Evolutionary conservation across 2,329 filamentous ascomycete genomes (phyloP).

Genomic region (Torrubiella hemipterigena): DNA sequence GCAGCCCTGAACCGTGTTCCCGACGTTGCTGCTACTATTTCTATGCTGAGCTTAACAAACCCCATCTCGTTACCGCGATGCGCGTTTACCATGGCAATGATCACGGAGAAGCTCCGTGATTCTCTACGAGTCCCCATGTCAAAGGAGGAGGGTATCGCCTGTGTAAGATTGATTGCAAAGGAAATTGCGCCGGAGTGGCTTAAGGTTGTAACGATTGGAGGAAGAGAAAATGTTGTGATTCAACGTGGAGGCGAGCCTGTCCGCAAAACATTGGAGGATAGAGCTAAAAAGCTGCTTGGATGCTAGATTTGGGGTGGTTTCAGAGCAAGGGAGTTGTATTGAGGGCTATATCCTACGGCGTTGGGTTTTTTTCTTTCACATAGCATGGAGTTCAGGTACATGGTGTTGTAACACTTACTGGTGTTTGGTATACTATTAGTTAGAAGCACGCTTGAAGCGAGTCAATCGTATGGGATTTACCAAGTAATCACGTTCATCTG

Average conservation of each 20-base stretch:
- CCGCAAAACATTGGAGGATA: conserved; percentile 22
- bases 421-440: too few relatives aligned
- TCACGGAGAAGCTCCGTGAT: conserved; percentile 55
- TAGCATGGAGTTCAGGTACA: too few relatives aligned
- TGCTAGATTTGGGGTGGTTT: too few relatives aligned
- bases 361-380: too few relatives aligned
- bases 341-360: too few relatives aligned
- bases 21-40: conserved; percentile 57
- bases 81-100: conserved; percentile 51
- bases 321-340: too few relatives aligned
- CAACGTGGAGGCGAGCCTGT: conserved; percentile 30
- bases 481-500: too few relatives aligned
- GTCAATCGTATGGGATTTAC: too few relatives aligned
- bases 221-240: conserved; percentile 46
- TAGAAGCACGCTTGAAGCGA: too few relatives aligned
- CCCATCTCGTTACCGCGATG: conserved; percentile 38
- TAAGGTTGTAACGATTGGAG: conserved; percentile 36
- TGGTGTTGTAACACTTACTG: too few relatives aligned
- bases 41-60: conserved; percentile 49
- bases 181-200: conserved; percentile 48
- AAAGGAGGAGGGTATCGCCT: conserved; percentile 36
- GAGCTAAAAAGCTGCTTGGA: conserved; percentile 21
- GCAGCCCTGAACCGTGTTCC: conserved; percentile 54
- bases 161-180: conserved; percentile 36
- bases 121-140: conserved; percentile 48